These are phyloP conservation scores for Verticillium zaregamsianum DNA, from an alignment of 2,329 filamentous ascomycete species.

Conservation along the genomic window DNA sequence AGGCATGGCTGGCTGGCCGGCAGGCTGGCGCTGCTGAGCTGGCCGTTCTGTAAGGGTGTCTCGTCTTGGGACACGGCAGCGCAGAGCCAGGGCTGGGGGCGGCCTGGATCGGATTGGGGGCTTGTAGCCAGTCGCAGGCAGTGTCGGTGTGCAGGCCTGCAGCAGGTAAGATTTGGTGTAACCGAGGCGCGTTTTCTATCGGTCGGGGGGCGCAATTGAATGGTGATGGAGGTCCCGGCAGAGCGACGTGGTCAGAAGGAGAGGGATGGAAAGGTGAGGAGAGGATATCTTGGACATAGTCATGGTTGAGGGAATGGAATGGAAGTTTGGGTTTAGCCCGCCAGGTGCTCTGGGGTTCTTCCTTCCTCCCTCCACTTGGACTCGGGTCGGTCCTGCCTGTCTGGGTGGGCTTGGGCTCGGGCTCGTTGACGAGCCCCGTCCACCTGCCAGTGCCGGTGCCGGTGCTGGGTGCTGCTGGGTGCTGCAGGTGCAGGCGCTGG, in stretches of 20 bases:
- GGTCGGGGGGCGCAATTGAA: neutral
- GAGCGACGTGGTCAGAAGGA: neutral
- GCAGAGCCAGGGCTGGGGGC: neutral
- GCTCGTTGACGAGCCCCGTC: neutral
- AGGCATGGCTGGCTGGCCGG: conserved; percentile 22
- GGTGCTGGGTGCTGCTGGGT: neutral
- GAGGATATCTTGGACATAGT: neutral
- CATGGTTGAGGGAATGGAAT: neutral
- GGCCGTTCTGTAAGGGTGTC: neutral
- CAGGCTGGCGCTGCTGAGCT: neutral
- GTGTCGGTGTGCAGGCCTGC: neutral
- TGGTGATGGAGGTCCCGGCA: neutral
- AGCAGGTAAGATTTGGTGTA: neutral
- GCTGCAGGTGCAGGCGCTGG: neutral
- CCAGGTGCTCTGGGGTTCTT: neutral
- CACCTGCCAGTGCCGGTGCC: neutral
- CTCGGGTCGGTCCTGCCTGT: neutral
- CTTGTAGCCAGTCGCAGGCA: neutral
- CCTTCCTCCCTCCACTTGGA: neutral
- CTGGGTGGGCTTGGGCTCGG: neutral
- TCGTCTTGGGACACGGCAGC: neutral
- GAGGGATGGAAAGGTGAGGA: neutral
- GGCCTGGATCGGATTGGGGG: neutral
- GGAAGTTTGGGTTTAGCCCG: neutral
- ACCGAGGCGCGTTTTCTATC: neutral